A percentile compares a stretch with the other conserved stretches of the same genome.
Conservation (phyloP, 768 basidiomycete genomes). For the Mycena galopus region DNA sequence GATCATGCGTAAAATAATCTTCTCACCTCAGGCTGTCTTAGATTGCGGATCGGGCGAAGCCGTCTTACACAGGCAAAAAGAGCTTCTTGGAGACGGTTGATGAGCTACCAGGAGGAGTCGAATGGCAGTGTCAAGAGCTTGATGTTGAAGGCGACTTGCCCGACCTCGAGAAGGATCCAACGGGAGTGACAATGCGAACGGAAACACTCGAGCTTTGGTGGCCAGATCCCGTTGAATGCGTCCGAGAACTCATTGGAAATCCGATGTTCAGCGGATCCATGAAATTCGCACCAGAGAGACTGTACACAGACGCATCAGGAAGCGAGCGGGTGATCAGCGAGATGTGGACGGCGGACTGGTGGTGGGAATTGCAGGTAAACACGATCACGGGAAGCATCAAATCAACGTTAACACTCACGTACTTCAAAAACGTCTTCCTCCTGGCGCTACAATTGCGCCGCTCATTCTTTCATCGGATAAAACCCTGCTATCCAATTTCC, state of each 20-base stretch:
- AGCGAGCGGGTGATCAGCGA: constrained; percentile 36
- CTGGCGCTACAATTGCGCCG: constrained; percentile 39
- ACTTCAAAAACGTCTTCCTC: constrained; percentile 3
- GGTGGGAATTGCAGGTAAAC: constrained; percentile 48
- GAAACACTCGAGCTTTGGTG: constrained; percentile 44
- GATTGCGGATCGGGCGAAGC: not conserved
- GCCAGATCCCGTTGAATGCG: constrained; percentile 40
- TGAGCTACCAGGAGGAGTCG: constrained; percentile 33
- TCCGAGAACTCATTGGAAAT: constrained; percentile 42
- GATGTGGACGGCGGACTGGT: constrained; percentile 48
- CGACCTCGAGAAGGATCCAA: constrained; percentile 18
- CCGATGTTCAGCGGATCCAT: constrained; percentile 41
- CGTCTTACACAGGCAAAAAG: not conserved
- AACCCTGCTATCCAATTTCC: constrained; percentile 46
- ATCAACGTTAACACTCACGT: not conserved
- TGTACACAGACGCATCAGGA: constrained; percentile 18
- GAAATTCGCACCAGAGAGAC: constrained; percentile 39
- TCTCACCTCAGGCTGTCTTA: not conserved
- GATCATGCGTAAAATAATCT: not conserved
- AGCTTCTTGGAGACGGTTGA: constrained; percentile 40
- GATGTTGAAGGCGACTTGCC: constrained; percentile 34
- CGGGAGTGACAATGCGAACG: not conserved
- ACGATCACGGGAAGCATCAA: too few relatives aligned
- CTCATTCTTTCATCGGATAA: constrained; percentile 52
- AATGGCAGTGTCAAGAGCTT: constrained; percentile 40